Conservation (phyloP, 371 early-diverging fungal genomes). For the Actinomucor elegans region DNA sequence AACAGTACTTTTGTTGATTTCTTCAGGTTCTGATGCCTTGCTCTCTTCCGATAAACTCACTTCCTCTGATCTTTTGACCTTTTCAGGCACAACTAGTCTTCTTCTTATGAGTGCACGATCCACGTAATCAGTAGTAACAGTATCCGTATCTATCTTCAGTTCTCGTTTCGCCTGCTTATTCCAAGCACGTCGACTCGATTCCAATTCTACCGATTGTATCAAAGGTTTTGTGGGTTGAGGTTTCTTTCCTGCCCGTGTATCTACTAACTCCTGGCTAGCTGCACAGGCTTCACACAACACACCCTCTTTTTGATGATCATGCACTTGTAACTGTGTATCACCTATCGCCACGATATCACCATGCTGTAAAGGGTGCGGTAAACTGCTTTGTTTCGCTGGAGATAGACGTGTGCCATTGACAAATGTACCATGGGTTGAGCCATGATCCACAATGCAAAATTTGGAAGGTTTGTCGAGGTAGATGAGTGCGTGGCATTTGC, state of each 20-base stretch:
- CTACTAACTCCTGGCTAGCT: constrained; percentile 17
- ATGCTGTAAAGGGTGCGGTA: constrained; percentile 27
- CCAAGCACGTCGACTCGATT: constrained; percentile 15
- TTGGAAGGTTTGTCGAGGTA: constrained; percentile 20
- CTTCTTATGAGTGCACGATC: constrained; percentile 22
- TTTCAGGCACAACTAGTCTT: constrained; percentile 1
- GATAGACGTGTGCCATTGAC: constrained; percentile 37
- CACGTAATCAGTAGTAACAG: neutral
- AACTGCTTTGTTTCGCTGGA: constrained; percentile 33
- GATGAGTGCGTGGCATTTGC: constrained; percentile 44
- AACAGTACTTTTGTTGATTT: constrained; percentile 4
- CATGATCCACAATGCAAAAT: constrained; percentile 38
- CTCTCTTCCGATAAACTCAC: no score
- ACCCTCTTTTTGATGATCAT: constrained; percentile 27
- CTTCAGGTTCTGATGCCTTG: neutral
- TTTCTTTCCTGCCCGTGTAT: constrained; percentile 9
- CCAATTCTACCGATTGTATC: constrained; percentile 4
- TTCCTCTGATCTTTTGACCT: no score
- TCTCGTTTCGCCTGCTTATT: constrained; percentile 3
- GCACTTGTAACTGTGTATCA: constrained; percentile 36
- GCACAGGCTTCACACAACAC: constrained; percentile 38
- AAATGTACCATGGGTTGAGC: constrained; percentile 48
- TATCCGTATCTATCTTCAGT: neutral
- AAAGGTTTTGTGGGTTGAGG: neutral
- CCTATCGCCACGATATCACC: constrained; percentile 34